Evolutionary conservation across 2,329 filamentous ascomycete species (phyloP).

Genomic region (Trichoderma simmonsii): DNA sequence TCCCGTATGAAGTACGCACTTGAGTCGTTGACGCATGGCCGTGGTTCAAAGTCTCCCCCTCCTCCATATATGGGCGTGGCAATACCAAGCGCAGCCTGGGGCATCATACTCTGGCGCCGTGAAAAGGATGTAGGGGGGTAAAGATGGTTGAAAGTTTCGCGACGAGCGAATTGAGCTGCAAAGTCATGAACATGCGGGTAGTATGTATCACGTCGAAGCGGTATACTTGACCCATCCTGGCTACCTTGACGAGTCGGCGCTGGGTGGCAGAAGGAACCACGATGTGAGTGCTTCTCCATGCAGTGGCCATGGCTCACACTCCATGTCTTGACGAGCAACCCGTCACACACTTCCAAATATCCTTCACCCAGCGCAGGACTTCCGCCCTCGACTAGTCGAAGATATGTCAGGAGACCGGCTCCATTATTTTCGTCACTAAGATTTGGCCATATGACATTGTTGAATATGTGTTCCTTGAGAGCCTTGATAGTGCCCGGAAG

Average conservation of each 20-base stretch:
- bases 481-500: conserved; percentile 86
- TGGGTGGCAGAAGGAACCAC: conserved; percentile 50
- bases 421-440: conserved; percentile 94
- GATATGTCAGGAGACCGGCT: conserved; percentile 86
- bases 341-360: conserved; percentile 85
- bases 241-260: conserved; percentile 51
- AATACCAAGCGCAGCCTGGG: conserved; percentile 29
- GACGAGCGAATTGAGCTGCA: conserved; percentile 30
- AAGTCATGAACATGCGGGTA: conserved; percentile 39
- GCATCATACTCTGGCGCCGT: conserved; percentile 30
- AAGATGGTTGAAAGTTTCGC: conserved; percentile 27
- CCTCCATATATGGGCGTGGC: conserved; percentile 25
- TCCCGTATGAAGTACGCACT: conserved; percentile 93
- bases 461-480: conserved; percentile 93
- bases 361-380: conserved; percentile 80
- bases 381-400: conserved; percentile 83
- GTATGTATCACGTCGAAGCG: conserved; percentile 29
- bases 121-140: conserved; percentile 18
- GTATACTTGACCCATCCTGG: conserved; percentile 42
- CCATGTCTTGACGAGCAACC: conserved; percentile 83
- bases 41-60: conserved; percentile 34
- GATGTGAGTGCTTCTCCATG: conserved; percentile 68
- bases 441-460: conserved; percentile 97
- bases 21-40: conserved; percentile 75
- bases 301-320: conserved; percentile 88